Conservation (phyloP, 768 basidiomycete genomes). For the Kwoniella sp. region DNA sequence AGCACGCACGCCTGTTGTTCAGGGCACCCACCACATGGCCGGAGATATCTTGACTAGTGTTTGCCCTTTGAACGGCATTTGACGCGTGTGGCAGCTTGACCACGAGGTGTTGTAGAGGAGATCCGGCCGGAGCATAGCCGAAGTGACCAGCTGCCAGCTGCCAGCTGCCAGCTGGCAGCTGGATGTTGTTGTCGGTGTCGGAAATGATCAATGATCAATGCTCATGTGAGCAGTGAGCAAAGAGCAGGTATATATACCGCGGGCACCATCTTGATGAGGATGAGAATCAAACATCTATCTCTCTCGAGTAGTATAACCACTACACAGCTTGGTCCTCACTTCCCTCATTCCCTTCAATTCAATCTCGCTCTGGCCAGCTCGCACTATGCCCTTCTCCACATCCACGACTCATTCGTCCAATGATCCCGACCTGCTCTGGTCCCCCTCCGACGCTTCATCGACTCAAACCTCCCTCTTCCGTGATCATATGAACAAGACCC, state of each 20-base stretch:
- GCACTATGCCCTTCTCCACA: background rate
- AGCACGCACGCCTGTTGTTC: background rate
- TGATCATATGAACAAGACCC: conserved; percentile 60
- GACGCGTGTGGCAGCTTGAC: background rate
- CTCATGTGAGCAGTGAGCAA: conserved; percentile 2
- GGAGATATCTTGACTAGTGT: background rate
- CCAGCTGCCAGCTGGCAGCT: too few relatives aligned
- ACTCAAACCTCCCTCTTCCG: conserved; percentile 43
- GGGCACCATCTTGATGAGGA: too few relatives aligned
- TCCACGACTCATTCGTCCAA: too few relatives aligned
- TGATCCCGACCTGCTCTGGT: conserved; percentile 30
- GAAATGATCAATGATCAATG: too few relatives aligned
- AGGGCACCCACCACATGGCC: background rate
- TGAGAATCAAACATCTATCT: too few relatives aligned
- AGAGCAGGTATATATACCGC: background rate
- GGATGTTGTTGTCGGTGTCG: background rate
- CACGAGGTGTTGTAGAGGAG: background rate
- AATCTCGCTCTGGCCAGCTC: too few relatives aligned
- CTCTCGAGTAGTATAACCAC: too few relatives aligned
- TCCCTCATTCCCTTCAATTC: too few relatives aligned
- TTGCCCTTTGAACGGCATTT: background rate
- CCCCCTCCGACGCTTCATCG: conserved; percentile 26
- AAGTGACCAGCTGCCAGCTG: background rate
- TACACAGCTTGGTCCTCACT: too few relatives aligned
- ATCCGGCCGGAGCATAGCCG: conserved; percentile 1